Conservation (phyloP, 1,284 basidiomycete species). For the Boletellus deceptivus region DNA sequence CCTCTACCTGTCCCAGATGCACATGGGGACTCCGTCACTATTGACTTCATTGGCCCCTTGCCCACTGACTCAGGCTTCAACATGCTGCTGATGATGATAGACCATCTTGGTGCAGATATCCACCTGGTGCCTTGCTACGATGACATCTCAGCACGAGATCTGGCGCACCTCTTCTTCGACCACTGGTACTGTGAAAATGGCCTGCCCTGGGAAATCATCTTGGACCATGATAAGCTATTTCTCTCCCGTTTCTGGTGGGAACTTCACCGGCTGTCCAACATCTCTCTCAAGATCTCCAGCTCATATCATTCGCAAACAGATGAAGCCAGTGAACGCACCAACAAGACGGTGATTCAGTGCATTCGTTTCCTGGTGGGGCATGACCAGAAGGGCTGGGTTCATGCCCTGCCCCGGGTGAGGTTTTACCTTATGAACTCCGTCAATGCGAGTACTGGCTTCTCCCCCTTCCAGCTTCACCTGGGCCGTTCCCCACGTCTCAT, state of each 20-base stretch:
- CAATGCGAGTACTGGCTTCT: neutral
- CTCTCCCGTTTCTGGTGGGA: neutral
- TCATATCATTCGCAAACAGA: neutral
- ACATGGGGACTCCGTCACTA: constrained; percentile 23
- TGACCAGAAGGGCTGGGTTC: neutral
- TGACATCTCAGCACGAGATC: neutral
- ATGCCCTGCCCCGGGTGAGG: neutral
- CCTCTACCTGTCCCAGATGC: constrained; percentile 32
- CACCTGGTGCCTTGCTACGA: neutral
- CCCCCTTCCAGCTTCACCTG: neutral
- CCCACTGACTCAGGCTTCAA: neutral
- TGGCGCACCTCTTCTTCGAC: neutral
- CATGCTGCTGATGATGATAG: neutral
- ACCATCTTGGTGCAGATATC: neutral
- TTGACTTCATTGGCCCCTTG: constrained; percentile 34
- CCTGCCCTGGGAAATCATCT: neutral
- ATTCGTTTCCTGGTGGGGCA: neutral
- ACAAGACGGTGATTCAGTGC: neutral
- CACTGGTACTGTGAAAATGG: constrained; percentile 3
- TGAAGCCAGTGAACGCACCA: neutral
- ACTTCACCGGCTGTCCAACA: neutral
- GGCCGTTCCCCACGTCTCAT: neutral
- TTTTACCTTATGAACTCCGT: neutral
- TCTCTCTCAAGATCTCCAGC: neutral
- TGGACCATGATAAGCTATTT: neutral